phyloP scores from a whole-genome alignment of 768 basidiomycete genomes.

The Amanita pallidorosea region DNA sequence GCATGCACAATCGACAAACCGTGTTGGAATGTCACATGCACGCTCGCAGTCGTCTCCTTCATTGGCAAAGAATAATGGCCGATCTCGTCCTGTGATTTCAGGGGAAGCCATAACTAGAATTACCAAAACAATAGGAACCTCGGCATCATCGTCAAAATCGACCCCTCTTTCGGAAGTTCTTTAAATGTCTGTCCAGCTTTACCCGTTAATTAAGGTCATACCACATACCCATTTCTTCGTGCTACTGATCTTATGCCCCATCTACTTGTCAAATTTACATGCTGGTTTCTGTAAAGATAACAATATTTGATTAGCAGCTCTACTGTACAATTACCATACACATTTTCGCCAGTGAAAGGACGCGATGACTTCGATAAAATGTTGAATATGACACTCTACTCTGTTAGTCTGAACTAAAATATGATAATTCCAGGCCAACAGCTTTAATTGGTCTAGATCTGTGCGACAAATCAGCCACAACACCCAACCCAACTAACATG shows the following conservation, averaged over 20 bases:
- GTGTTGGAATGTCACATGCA: slow-evolving; percentile 30
- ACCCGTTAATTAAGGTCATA: neutral
- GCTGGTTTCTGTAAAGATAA: neutral
- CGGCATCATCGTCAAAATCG: slow-evolving; percentile 16
- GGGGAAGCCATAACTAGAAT: slow-evolving; percentile 60
- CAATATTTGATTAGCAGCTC: neutral
- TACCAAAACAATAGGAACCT: slow-evolving; percentile 39
- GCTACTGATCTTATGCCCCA: neutral
- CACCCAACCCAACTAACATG: slow-evolving; percentile 81
- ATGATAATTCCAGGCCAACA: slow-evolving; percentile 87
- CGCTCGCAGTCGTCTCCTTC: slow-evolving; percentile 64
- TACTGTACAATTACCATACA: neutral
- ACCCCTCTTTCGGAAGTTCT: slow-evolving; percentile 6
- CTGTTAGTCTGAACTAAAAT: slow-evolving; percentile 58
- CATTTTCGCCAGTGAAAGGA: neutral
- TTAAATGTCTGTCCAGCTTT: no score
- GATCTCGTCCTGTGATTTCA: slow-evolving; percentile 59
- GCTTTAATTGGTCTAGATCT: slow-evolving; percentile 81
- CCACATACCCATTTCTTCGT: neutral
- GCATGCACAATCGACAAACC: slow-evolving; percentile 34
- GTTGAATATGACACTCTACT: neutral
- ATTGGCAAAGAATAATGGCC: slow-evolving; percentile 23
- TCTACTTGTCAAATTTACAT: neutral
- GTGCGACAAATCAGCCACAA: slow-evolving; percentile 83
- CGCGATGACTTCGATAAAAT: neutral